phyloP scores from a whole-genome alignment of 129 eudicot species.

The Tagetes patula region DNA sequence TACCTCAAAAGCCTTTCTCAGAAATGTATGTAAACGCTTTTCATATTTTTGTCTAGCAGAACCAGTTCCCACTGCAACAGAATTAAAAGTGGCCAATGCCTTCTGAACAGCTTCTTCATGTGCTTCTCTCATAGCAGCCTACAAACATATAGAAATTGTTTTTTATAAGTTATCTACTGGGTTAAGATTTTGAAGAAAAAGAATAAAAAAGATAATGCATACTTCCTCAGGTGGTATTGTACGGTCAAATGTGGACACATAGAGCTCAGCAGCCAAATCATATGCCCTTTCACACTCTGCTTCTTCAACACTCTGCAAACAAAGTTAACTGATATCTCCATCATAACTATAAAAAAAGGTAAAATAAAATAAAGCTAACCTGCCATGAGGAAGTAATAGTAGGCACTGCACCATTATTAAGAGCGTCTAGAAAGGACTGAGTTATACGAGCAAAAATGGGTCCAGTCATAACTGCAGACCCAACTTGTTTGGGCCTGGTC shows the following conservation, averaged over 20 bases:
- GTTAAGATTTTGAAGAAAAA: background rate
- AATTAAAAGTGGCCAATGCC: conserved; percentile 60
- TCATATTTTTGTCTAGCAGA: conserved; percentile 80
- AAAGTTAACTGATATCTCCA: conserved; percentile 3
- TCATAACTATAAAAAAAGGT: background rate
- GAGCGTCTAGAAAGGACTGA: conserved; percentile 93
- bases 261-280: conserved; percentile 78
- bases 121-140: conserved; percentile 93
- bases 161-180: conserved; percentile 7
- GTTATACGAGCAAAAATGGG: conserved; percentile 94
- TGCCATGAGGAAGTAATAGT: conserved; percentile 99
- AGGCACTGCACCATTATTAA: conserved; percentile 98
- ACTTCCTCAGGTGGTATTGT: conserved; percentile 96
- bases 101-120: conserved; percentile 91
- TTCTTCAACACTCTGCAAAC: conserved; percentile 89
- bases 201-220: conserved; percentile 25
- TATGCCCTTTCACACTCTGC: conserved; percentile 98
- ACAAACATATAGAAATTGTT: conserved; percentile 20
- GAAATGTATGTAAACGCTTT: conserved; percentile 66
- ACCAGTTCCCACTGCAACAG: conserved; percentile 83
- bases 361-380: conserved; percentile 47
- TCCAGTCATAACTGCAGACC: conserved; percentile 91
- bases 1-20: conserved; percentile 91
- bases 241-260: conserved; percentile 79
- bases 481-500: conserved; percentile 93